Evolutionary conservation across 257 asterid genomes (phyloP).

Genomic region (Coffea eugenioides): DNA sequence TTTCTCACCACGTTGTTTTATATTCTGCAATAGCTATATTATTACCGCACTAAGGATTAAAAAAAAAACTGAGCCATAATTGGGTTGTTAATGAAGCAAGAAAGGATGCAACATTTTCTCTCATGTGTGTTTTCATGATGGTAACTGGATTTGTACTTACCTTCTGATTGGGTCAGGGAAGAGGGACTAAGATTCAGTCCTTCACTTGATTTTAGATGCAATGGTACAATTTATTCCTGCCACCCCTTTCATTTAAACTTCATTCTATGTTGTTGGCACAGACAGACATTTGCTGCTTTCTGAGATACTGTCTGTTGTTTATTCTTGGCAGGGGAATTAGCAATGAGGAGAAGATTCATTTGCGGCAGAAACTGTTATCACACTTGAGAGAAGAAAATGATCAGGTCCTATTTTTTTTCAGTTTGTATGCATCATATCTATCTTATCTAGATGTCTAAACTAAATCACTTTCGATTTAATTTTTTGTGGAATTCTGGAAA

Average conservation of each 20-base stretch:
- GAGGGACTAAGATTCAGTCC: background rate
- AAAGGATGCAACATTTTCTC: background rate
- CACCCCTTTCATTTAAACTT: background rate
- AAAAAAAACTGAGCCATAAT: background rate
- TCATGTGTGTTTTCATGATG: no score
- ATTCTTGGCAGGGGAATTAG: constrained; percentile 66
- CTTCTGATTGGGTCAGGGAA: background rate
- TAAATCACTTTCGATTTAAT: background rate
- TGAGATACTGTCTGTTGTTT: constrained; percentile 13
- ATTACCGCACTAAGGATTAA: background rate
- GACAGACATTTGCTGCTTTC: background rate
- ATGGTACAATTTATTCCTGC: background rate
- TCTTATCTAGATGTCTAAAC: background rate
- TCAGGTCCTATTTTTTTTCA: constrained; percentile 49
- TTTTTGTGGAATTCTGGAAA: background rate
- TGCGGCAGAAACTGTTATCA: constrained; percentile 75
- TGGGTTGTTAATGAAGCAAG: background rate
- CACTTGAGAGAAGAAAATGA: constrained; percentile 91
- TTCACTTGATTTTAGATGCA: background rate
- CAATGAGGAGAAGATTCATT: constrained; percentile 81
- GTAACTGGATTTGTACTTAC: background rate
- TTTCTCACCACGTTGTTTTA: background rate
- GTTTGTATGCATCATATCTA: constrained; percentile 10
- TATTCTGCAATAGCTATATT: background rate
- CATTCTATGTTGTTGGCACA: background rate